These are phyloP conservation scores for Bremia lactucae DNA, from an alignment of 352 stramenopile species.

Conservation along the genomic window DNA sequence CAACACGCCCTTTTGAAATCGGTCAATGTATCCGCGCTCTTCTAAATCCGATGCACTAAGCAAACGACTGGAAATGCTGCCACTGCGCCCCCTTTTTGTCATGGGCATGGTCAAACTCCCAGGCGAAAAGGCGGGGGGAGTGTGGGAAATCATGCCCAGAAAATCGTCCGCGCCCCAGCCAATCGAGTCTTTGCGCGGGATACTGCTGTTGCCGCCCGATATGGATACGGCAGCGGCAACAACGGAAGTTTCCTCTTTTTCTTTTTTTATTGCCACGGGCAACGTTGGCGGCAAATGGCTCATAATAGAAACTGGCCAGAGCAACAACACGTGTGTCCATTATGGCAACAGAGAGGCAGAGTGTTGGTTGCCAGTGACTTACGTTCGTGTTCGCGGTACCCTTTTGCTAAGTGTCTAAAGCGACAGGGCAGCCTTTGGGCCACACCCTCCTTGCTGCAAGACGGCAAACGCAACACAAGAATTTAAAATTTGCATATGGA, in stretches of 20 bases:
- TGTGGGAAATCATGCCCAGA: conserved; percentile 83
- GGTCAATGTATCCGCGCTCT: conserved; percentile 84
- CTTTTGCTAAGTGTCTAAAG: conserved; percentile 10
- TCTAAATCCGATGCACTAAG: conserved; percentile 85
- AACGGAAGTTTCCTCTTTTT: conserved; percentile 25
- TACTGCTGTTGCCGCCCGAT: conserved; percentile 19
- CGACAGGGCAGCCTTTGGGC: conserved; percentile 15
- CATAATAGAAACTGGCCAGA: conserved; percentile 16
- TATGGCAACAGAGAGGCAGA: background rate
- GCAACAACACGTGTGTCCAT: background rate
- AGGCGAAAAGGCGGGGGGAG: conserved; percentile 84
- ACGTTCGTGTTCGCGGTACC: background rate
- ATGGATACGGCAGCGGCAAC: conserved; percentile 25
- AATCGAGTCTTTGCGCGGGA: conserved; percentile 71
- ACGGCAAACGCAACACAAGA: background rate
- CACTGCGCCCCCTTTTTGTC: conserved; percentile 76
- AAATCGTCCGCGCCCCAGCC: conserved; percentile 80
- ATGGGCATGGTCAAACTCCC: conserved; percentile 83
- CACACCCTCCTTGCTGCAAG: conserved; percentile 2
- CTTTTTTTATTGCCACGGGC: conserved; percentile 63
- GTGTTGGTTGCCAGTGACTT: conserved; percentile 1
- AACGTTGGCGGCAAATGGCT: conserved; percentile 49
- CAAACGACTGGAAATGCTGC: conserved; percentile 76
- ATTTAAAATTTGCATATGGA: background rate
- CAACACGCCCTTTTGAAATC: conserved; percentile 84